Evolutionary conservation across 768 basidiomycete species (phyloP), one percentile per base, ranked within the genome.

Genomic region (Rhodotorula sphaerocarpa): DNA sequence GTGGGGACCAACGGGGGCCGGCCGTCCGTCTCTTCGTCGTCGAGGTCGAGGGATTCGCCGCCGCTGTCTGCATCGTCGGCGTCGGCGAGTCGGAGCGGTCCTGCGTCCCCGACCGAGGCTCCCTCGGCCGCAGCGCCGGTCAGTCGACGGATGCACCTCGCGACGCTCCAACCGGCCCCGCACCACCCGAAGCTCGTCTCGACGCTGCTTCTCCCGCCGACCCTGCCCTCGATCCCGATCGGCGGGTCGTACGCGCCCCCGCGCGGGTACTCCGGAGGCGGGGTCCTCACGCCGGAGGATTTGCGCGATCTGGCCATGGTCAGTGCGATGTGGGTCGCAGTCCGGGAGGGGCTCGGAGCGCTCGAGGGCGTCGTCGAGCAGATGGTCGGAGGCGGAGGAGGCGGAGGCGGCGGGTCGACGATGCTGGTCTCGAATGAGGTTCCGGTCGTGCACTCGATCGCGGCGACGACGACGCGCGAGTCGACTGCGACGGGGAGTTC

Each of bases 181-280:
- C 91, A 97, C 74, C 92, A 97, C 75, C 92, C 92, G 14, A 90
- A 92, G 73, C 86, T 96, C 27, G 86, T 97, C 46, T 86, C 85
- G 42, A 83, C 91, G 77, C 80, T 96, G 70, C 90, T 90, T 75
- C 82, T 93, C 55, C 90, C 92, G 30, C 91, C 86, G 76, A 86
- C 88, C 0, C 80, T 95, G 2, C 86, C 89, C 0, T 86, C 91
- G 61, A 79, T 95, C 25, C 83, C 86, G 66, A 79, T 92, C 46
- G 36, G 36, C 16, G 73, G 74, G 0, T 57, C 73, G 11, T 55
- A 71, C 28, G 59, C 53, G 23, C 44, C 66, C 15, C 14, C n/a
- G 28, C 53, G 25, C 12, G 65, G 61, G 16, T 45, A 61, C 18
- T 41, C 50, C 6, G 36, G 36, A 9, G 70, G 65, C 25, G 63